These are phyloP conservation scores for Chloris gayana DNA, from an alignment of 176 grass and related monocot species.

Conservation along the genomic window DNA sequence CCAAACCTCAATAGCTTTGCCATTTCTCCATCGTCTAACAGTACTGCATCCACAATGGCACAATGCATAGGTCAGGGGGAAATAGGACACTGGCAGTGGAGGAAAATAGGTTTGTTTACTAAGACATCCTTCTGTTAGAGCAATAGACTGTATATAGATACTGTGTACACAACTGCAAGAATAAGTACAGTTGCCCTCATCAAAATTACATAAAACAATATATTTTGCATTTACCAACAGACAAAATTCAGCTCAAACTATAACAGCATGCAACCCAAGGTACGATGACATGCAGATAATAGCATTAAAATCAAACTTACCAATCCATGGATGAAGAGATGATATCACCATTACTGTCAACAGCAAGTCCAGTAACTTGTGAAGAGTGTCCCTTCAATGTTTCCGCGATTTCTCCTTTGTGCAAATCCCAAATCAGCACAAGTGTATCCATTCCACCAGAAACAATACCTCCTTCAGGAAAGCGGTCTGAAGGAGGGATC, in stretches of 20 bases:
- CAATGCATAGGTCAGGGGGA: slow-evolving; percentile 36
- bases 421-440: slow-evolving; percentile 75
- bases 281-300: background rate
- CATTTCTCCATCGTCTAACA: slow-evolving; percentile 83
- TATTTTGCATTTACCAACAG: background rate
- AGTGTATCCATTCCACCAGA: slow-evolving; percentile 95
- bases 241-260: background rate
- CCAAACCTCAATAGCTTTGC: slow-evolving; percentile 81
- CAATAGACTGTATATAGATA: background rate
- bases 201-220: background rate
- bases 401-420: slow-evolving; percentile 61
- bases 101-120: slow-evolving; percentile 4
- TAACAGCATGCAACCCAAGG: slow-evolving; percentile 3
- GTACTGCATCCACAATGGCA: slow-evolving; percentile 61
- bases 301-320: slow-evolving; percentile 43
- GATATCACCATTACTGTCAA: slow-evolving; percentile 86
- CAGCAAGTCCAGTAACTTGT: slow-evolving; percentile 83
- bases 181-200: background rate
- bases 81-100: slow-evolving; percentile 14
- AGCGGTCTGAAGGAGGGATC: slow-evolving; percentile 68
- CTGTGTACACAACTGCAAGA: background rate
- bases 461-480: slow-evolving; percentile 80
- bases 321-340: slow-evolving; percentile 97
- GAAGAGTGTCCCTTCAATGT: slow-evolving; percentile 84
- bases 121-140: slow-evolving; percentile 3